phyloP scores from a whole-genome alignment of 2,329 filamentous ascomycete genomes.

The Remersonia thermophila region DNA sequence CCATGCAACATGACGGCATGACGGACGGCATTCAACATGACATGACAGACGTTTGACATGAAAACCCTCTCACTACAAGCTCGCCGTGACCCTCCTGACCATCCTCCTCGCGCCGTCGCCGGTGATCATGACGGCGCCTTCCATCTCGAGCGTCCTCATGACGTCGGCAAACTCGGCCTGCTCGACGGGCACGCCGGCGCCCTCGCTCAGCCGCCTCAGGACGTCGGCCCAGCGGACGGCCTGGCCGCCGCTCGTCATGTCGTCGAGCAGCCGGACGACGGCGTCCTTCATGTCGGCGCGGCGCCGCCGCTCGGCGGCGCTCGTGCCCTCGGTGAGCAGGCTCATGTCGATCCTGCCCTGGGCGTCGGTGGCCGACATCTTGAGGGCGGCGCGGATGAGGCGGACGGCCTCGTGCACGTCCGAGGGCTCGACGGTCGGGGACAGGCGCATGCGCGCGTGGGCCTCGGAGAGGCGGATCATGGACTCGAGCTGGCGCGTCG shows the following conservation, averaged over 20 bases:
- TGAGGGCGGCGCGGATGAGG: slow-evolving; percentile 84
- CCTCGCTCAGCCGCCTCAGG: slow-evolving; percentile 58
- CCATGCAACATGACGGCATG: too few species aligned
- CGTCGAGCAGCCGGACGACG: slow-evolving; percentile 63
- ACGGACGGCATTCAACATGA: too few species aligned
- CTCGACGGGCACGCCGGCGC: slow-evolving; percentile 59
- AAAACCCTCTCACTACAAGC: too few species aligned
- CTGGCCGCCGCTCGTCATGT: slow-evolving; percentile 57
- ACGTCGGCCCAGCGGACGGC: slow-evolving; percentile 70
- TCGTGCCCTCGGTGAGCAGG: slow-evolving; percentile 86
- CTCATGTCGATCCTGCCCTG: slow-evolving; percentile 95
- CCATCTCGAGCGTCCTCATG: slow-evolving; percentile 67
- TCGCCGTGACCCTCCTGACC: slow-evolving; percentile 58
- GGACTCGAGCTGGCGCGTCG: slow-evolving; percentile 88
- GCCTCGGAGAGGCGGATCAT: slow-evolving; percentile 97
- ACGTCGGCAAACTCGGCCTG: slow-evolving; percentile 71
- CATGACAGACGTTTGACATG: too few species aligned
- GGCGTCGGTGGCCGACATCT: slow-evolving; percentile 91
- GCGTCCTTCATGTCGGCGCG: slow-evolving; percentile 76
- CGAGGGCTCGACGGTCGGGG: slow-evolving; percentile 57
- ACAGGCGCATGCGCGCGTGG: slow-evolving; percentile 94
- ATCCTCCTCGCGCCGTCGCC: slow-evolving; percentile 77
- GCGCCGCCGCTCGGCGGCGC: slow-evolving; percentile 70
- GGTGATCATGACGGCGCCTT: slow-evolving; percentile 66
- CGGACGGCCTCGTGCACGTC: slow-evolving; percentile 88